Percentiles rank a stretch among this genome's conserved stretches.
Evolutionary conservation across 106 monocot genomes (phyloP).

Genomic region (Dendrobium nobile): DNA sequence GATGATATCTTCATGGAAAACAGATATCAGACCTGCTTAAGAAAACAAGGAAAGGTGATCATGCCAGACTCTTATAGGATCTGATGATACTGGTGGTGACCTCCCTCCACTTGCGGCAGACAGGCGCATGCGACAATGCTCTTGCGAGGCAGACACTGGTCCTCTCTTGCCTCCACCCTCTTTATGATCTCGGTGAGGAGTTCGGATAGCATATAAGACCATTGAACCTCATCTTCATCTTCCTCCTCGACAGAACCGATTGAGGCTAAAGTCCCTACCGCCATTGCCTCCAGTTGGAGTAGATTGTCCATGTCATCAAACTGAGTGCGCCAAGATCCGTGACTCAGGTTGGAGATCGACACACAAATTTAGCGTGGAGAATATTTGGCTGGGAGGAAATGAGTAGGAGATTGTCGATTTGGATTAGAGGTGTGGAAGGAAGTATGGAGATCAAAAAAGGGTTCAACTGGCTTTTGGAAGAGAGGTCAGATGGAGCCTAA

Average conservation of each 20-base stretch:
- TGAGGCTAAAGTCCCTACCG: background rate
- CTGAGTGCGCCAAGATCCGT: background rate
- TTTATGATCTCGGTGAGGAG: constrained; percentile 67
- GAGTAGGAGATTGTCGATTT: too few species aligned
- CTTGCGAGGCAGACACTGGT: constrained; percentile 59
- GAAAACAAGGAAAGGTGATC: constrained; percentile 88
- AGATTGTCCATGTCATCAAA: background rate
- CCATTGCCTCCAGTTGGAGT: background rate
- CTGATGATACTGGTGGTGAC: constrained; percentile 47
- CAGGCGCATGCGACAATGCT: constrained; percentile 72
- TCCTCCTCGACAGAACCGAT: background rate
- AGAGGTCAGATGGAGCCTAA: too few species aligned
- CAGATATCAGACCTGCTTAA: constrained; percentile 47
- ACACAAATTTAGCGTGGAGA: too few species aligned
- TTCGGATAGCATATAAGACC: constrained; percentile 74
- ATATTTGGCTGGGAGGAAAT: too few species aligned
- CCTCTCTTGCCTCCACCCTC: constrained; percentile 60
- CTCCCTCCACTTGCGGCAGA: constrained; percentile 66
- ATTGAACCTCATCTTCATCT: constrained; percentile 43
- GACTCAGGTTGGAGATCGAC: background rate
- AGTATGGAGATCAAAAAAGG: too few species aligned
- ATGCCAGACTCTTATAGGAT: constrained; percentile 37
- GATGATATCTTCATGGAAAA: background rate
- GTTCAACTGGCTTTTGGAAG: too few species aligned
- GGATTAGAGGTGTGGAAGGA: too few species aligned